These are phyloP conservation scores for Colletotrichum plurivorum DNA, from an alignment of 2,329 filamentous ascomycete species.

Conservation along the genomic window DNA sequence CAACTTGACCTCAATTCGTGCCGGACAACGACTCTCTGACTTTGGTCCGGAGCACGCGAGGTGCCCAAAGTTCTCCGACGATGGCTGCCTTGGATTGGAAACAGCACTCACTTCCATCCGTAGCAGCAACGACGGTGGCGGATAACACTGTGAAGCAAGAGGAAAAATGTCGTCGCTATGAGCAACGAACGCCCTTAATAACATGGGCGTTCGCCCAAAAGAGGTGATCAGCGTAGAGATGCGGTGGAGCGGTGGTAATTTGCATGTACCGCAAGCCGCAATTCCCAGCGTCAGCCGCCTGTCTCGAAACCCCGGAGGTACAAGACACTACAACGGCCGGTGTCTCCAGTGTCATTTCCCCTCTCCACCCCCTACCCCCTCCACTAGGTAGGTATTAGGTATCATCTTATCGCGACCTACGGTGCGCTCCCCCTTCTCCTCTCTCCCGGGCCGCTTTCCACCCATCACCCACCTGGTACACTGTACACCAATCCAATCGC, in stretches of 20 bases:
- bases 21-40: constrained; percentile 4
- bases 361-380: constrained; percentile 34
- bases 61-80: constrained; percentile 1
- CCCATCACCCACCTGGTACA: neutral
- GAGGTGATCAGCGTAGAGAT: constrained; percentile 27
- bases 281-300: constrained; percentile 7
- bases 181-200: constrained; percentile 14
- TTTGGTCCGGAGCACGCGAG: constrained; percentile 13
- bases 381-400: neutral
- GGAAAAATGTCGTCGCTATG: constrained; percentile 11
- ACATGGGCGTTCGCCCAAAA: constrained; percentile 23
- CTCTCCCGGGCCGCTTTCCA: constrained; percentile 2
- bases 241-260: constrained; percentile 20
- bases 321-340: constrained; percentile 32
- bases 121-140: too few relatives aligned
- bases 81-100: neutral
- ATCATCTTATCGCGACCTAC: neutral
- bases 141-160: neutral
- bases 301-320: neutral
- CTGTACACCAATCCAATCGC: too few relatives aligned
- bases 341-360: constrained; percentile 39
- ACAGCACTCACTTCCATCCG: neutral
- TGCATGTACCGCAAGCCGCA: constrained; percentile 16
- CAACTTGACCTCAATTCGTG: neutral
- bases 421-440: neutral